Evolutionary conservation across 2,329 filamentous ascomycete species (phyloP), one percentile per base, ranked within the genome.

Genomic region (Immersiporthe knoxdaviesiana): DNA sequence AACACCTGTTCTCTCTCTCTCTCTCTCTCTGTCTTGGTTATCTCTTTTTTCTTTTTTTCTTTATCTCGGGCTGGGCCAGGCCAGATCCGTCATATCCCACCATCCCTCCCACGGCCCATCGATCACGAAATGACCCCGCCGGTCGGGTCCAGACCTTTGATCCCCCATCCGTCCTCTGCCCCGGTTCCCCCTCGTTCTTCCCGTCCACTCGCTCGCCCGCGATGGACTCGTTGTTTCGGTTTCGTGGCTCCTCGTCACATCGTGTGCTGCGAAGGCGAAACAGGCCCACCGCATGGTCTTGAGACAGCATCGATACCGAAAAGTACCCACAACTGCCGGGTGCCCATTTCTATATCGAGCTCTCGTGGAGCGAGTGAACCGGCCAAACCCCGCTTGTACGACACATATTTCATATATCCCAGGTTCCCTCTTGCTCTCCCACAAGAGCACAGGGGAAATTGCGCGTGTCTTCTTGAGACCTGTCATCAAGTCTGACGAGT

Each of bases 241-340:
- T 54, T 18, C 30, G 47, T 54, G 30, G 47, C 58, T 37, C 6
- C 35, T 54, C 16, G 47, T 64, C 62, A 47, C 44, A 54, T 30
- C 65, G 32, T 27, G 54, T 24, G 14, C 54, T 65, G 39, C 37
- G 50, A 12, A 68, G 39, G 35, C 56, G 41, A 65, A 68, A 68
- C 62, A 24, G 61, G n/a, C 35, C 66, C 66, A 65, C 66, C 32
- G 44, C 62, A 64, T 50, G 61, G 62, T 65, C 66, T 50, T 68
- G 66, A 68, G 66, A 68, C 66, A 61, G 39, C 62, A 35, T 54
- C 66, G 59, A 65, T 32, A 52, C 7, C n/a, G n/a, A n/a, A 3
- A 16, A 18, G 52, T 56, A 8, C 6, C 52, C 41, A 47, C 66
- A 39, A 7, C 37, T 50, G 50, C 50, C 27, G n/a, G n/a, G 24